phyloP scores from a whole-genome alignment of 441 rosid genomes.

The Omphalea diandra region DNA sequence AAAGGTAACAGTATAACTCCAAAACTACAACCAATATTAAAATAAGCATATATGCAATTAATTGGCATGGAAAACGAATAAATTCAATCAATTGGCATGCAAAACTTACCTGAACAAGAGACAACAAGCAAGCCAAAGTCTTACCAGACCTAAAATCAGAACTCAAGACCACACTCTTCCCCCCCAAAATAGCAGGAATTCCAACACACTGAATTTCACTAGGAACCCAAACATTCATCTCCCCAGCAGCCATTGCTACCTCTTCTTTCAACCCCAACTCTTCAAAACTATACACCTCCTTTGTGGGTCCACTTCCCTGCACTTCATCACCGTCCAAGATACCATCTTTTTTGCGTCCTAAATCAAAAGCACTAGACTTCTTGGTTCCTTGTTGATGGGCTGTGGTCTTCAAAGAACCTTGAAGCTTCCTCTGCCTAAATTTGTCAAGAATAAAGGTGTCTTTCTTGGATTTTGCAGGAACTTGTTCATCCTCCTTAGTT shows the following conservation, averaged over 20 bases:
- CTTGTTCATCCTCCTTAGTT: background rate
- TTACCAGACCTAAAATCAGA: slow-evolving; percentile 82
- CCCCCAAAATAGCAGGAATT: slow-evolving; percentile 68
- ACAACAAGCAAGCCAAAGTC: slow-evolving; percentile 71
- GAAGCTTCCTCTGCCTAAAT: slow-evolving; percentile 38
- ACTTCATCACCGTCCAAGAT: slow-evolving; percentile 16
- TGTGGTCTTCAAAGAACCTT: slow-evolving; percentile 23
- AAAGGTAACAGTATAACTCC: background rate
- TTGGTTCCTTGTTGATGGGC: slow-evolving; percentile 8
- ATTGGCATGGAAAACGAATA: background rate
- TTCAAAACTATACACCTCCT: slow-evolving; percentile 48
- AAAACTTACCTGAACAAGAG: slow-evolving; percentile 71
- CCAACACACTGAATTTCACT: slow-evolving; percentile 82
- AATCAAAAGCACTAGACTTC: slow-evolving; percentile 6
- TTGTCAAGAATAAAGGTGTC: slow-evolving; percentile 39
- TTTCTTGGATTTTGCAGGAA: slow-evolving; percentile 19
- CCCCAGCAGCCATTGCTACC: slow-evolving; percentile 65
- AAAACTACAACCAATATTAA: background rate
- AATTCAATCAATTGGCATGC: slow-evolving; percentile 6
- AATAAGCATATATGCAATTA: slow-evolving; percentile 6
- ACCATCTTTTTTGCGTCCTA: background rate
- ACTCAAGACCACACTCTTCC: slow-evolving; percentile 69
- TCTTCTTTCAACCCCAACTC: slow-evolving; percentile 72
- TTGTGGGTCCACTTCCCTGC: slow-evolving; percentile 6
- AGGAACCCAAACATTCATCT: slow-evolving; percentile 59